Conservation (phyloP, 257 asterid genomes). For the Fraxinus cuspidata region DNA sequence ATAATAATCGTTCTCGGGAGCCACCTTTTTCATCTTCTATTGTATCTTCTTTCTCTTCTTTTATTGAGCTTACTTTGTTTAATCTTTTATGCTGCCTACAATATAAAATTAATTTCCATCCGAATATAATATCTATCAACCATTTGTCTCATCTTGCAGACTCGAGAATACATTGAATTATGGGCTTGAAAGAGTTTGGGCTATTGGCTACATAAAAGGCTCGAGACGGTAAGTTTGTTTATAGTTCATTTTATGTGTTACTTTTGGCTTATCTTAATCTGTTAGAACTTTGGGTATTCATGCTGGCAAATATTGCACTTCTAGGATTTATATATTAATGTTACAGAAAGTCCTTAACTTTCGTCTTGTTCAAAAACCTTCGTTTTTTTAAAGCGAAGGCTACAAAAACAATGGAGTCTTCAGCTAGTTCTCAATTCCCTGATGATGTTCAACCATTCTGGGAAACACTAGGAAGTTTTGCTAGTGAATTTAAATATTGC, state of each 20-base stretch:
- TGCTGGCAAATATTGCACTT: background rate
- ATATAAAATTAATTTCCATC: slow-evolving; percentile 12
- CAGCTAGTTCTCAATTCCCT: slow-evolving; percentile 16
- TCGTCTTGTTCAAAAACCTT: background rate
- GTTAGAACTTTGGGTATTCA: slow-evolving; percentile 13
- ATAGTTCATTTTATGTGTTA: slow-evolving; percentile 19
- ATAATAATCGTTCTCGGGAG: background rate
- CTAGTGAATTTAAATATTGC: slow-evolving; percentile 6
- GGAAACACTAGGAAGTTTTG: slow-evolving; percentile 9
- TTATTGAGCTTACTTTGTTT: background rate
- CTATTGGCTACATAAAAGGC: slow-evolving; percentile 85
- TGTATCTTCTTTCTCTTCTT: background rate
- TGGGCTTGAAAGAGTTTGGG: slow-evolving; percentile 99
- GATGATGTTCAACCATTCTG: slow-evolving; percentile 21
- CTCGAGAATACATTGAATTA: slow-evolving; percentile 95
- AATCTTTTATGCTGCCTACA: slow-evolving; percentile 12
- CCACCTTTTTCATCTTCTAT: background rate
- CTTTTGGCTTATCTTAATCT: slow-evolving; percentile 12
- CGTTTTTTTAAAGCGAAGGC: background rate
- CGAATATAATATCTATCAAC: slow-evolving; percentile 23
- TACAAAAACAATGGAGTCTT: slow-evolving; percentile 2
- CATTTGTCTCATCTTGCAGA: slow-evolving; percentile 48
- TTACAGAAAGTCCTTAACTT: slow-evolving; percentile 14
- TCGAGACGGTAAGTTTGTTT: slow-evolving; percentile 73
- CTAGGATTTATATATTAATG: background rate